Base-by-base conservation (phyloP, 305 asterid genomes). In the Euphrasia arctica region DNA sequence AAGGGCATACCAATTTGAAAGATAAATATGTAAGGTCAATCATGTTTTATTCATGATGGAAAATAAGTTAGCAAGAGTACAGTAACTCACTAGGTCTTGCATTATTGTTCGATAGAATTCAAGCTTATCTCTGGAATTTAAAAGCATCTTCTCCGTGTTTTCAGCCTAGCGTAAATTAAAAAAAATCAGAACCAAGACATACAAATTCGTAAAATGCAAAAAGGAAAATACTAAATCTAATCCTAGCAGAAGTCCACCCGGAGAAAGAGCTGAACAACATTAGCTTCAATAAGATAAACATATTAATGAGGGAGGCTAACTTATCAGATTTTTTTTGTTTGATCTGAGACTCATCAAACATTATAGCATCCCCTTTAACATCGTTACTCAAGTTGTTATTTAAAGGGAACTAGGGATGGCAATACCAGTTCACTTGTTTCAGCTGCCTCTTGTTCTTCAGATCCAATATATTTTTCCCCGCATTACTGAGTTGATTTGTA, bases 71-170 rank as follows among this genome's bases (percentile, higher is more conserved):
- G 51, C 50, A 60, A 41, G 50, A 62, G 64, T 29, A 60, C 14
- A 67, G 65, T 65, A 67, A 79, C 97, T 83, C 80, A 89, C 98
- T 61, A 92, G 95, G 71, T 93, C 97, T 87, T 90, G 98, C 97
- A 18, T 18, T 18, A 18, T 18, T 18, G 22, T 18, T 18, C 22
- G 22, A 18, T 18, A 18, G 22, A 18, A 93, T 71, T 89, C 94
- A 73, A 93, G 91, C 88, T 90, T 93, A 85, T 93, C 98, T 76
- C 75, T 83, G 61, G 94, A 93, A 74, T 93, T 96, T 80, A 90
- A 67, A 69, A 18, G 22, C 22, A 85, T 72, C 82, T 75, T 88
- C 72, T 88, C 95, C 62, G 79, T 82, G 66, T 74, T 79, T 70
- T 81, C 95, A 78, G 71, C 94, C 98, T 92, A 63, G 63, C 72